These are phyloP conservation scores for Entamoeba invadens DNA, from an alignment of 208 protist species.

Conservation along the genomic window DNA sequence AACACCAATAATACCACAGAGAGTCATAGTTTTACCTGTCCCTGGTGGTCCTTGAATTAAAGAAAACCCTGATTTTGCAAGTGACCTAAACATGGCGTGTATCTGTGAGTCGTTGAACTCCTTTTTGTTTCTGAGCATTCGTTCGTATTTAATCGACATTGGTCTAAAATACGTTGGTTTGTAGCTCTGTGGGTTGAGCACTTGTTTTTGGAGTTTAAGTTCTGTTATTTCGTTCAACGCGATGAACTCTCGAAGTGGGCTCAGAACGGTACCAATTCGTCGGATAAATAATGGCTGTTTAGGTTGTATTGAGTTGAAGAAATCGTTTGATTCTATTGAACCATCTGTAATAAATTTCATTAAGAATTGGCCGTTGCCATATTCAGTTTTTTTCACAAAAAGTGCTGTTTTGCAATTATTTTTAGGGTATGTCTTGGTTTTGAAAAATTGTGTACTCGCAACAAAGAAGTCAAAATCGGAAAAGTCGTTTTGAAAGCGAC, in stretches of 20 bases:
- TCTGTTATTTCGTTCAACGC: background rate
- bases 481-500: background rate
- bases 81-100: background rate
- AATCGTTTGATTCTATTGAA: background rate
- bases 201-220: background rate
- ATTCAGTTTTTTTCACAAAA: background rate
- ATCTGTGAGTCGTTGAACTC: background rate
- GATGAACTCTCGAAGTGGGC: background rate
- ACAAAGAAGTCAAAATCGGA: background rate
- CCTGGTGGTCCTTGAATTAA: background rate
- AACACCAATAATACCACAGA: background rate
- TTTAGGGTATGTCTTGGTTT: background rate
- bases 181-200: background rate
- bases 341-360: too few relatives aligned
- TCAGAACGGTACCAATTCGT: background rate
- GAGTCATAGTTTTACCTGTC: background rate
- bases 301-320: background rate
- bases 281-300: background rate
- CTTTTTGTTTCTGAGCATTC: background rate
- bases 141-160: background rate
- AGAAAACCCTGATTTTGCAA: background rate
- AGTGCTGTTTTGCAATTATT: background rate
- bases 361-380: background rate
- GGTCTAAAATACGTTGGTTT: background rate
- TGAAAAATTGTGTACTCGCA: background rate